Base-by-base conservation (phyloP, 1,284 basidiomycete genomes). In the Neolentinus lepideus region DNA sequence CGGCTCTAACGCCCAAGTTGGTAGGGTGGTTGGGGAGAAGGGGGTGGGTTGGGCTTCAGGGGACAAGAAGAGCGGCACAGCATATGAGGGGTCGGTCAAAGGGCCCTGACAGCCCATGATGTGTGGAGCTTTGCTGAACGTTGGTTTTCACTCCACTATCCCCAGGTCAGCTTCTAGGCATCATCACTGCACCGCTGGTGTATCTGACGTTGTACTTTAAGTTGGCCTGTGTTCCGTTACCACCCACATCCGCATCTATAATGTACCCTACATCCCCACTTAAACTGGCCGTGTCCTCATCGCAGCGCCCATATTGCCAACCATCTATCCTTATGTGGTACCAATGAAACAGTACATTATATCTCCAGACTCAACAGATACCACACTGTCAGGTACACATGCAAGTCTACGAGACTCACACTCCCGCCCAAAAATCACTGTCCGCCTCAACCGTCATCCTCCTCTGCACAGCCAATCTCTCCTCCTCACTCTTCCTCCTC, bases 1-100 rank as follows among this genome's bases (percentile, higher is more conserved):
- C 92, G 1, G 88, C 85, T 0, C 73, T 94, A 57, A 97, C 94
- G 1, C 95, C 95, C 0, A 80, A 79, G 62, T 71, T 97, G 24
- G 94, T 97, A 2, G 77, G 78, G 26, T 94, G 89, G 88, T 71
- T 96, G 56, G 75, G 80, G 27, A 71, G 69, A 22, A 72, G 85
- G 59, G 92, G 92, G 0, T 95, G 91, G 91, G 81, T 78, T 2
- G 85, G 88, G 12, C 73, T 80, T 36, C 79, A 75, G 21, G 88
- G 88, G 6, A 77, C 86, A n/a, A 76, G 71, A 60, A 76, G 84
- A 38, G 89, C 85, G 4, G 83, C 81, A 45, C 67, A 70, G 38
- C 81, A 88, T 62, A 78, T 88, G 75, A 75, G 80, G 53, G 82
- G 84, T 52, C 79, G 75, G 61, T 43, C 38, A 72, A 72, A 51